A percentile compares a stretch with the other conserved stretches of the same genome.
phyloP scores from a whole-genome alignment of 202 grass and related monocot species.

The Brachypodium distachyon region DNA sequence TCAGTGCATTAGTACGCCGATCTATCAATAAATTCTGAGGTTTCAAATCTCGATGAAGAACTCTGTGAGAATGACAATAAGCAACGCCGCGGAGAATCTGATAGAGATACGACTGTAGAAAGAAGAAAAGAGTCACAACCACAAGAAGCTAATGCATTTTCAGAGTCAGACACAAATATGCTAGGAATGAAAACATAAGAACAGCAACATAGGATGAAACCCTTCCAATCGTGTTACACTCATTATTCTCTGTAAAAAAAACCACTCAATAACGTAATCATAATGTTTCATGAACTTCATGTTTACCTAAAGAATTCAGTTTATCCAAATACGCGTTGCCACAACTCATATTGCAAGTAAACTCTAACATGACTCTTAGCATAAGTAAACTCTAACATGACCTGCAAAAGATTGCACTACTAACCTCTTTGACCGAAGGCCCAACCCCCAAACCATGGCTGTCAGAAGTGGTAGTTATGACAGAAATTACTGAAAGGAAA shows the following conservation, averaged over 20 bases:
- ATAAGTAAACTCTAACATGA: not conserved
- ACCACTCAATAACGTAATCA: not conserved
- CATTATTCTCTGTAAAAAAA: not conserved
- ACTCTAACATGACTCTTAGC: too few species aligned
- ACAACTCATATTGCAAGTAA: not conserved
- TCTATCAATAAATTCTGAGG: constrained; percentile 99
- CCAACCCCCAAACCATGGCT: not conserved
- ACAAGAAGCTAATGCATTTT: constrained; percentile 23
- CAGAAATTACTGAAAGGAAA: not conserved
- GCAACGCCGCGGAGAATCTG: constrained; percentile 86
- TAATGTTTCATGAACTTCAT: not conserved
- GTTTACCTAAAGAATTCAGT: not conserved
- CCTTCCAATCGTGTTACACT: not conserved
- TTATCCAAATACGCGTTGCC: not conserved
- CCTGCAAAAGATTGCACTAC: not conserved
- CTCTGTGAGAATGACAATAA: constrained; percentile 94
- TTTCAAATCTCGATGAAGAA: constrained; percentile 99
- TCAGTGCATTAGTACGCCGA: constrained; percentile 74
- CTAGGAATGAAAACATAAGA: not conserved
- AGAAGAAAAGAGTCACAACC: constrained; percentile 27
- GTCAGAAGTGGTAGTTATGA: constrained; percentile 6
- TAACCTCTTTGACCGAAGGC: not conserved
- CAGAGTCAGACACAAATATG: not conserved
- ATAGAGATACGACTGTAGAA: constrained; percentile 85
- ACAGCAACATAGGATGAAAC: constrained; percentile 14